phyloP scores from a whole-genome alignment of 208 protist genomes.

The Naegleria gruberi region DNA sequence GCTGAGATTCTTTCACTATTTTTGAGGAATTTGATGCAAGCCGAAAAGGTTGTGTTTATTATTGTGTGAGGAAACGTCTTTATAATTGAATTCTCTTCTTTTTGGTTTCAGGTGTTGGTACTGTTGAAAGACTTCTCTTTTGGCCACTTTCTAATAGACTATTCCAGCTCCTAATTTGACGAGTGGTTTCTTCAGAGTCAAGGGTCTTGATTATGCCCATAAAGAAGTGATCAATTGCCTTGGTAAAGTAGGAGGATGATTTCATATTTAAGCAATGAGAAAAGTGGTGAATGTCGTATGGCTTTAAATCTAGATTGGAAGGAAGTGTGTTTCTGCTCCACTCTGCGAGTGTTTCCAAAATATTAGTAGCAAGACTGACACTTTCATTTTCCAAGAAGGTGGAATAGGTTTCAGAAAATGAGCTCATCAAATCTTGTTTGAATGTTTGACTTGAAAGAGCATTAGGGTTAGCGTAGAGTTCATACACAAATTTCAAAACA shows the following conservation, averaged over 20 bases:
- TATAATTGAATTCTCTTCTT: too few relatives aligned
- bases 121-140: background rate
- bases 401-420: background rate
- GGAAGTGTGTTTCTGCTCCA: background rate
- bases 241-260: background rate
- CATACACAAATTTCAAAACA: background rate
- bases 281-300: background rate
- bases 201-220: background rate
- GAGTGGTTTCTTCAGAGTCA: background rate
- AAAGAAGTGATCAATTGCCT: background rate
- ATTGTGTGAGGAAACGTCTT: too few relatives aligned
- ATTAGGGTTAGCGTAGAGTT: background rate
- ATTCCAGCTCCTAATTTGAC: background rate
- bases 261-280: background rate
- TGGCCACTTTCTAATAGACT: background rate
- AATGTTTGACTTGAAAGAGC: background rate
- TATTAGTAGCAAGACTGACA: background rate
- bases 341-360: background rate
- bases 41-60: too few relatives aligned
- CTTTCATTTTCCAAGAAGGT: background rate
- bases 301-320: background rate
- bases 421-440: background rate
- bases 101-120: too few relatives aligned
- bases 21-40: too few relatives aligned
- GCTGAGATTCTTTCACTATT: too few relatives aligned